phyloP scores from a whole-genome alignment of 805 yeast species.

The Ogataea corticis region DNA sequence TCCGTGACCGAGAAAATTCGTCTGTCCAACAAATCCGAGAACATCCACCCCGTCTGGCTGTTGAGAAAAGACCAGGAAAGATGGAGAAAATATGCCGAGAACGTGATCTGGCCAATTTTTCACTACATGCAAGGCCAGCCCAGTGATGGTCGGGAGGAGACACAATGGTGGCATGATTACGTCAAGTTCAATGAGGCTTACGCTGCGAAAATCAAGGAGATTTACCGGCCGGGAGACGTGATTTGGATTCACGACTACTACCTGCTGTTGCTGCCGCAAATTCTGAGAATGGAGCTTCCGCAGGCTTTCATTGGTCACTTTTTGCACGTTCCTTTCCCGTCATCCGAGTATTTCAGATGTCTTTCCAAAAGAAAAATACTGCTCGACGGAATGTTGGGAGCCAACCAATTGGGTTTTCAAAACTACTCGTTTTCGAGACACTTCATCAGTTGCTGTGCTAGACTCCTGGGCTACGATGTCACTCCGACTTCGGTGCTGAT shows the following conservation, averaged over 20 bases:
- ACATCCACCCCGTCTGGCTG: conserved; percentile 87
- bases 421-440: conserved; percentile 85
- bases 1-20: conserved; percentile 50
- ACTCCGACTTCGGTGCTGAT: conserved; percentile 57
- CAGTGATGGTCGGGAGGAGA: conserved; percentile 66
- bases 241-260: conserved; percentile 94
- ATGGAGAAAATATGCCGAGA: conserved; percentile 91
- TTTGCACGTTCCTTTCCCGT: conserved; percentile 91
- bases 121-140: conserved; percentile 87
- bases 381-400: conserved; percentile 89
- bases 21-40: conserved; percentile 45
- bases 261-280: conserved; percentile 75
- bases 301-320: conserved; percentile 75
- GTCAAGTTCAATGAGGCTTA: conserved; percentile 89
- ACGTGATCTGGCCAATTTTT: conserved; percentile 89
- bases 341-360: conserved; percentile 90
- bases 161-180: conserved; percentile 81
- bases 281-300: conserved; percentile 75
- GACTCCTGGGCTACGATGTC: conserved; percentile 82
- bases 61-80: conserved; percentile 72
- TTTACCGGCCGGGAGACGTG: conserved; percentile 85
- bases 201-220: conserved; percentile 69
- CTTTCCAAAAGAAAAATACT: conserved; percentile 79
- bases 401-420: conserved; percentile 85
- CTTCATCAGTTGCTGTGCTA: conserved; percentile 84